Evolutionary conservation across 163 green algal species (phyloP).

Genomic region (Volvox carteri): DNA sequence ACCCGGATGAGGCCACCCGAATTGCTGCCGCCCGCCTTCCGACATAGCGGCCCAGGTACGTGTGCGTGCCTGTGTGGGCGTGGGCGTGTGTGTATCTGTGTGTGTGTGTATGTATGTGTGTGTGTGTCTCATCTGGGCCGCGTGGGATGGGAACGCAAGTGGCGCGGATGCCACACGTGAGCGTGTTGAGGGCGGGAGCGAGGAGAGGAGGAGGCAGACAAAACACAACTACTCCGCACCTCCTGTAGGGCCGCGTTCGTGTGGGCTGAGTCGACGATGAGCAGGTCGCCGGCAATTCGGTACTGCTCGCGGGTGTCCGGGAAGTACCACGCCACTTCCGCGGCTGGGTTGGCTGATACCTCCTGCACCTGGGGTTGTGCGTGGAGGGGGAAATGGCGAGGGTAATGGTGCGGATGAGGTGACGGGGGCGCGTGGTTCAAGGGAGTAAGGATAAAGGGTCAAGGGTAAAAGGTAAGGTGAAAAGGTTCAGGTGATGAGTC

Average conservation of each 20-base stretch:
- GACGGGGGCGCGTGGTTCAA: too few species aligned
- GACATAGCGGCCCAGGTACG: constrained; percentile 62
- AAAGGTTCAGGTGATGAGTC: too few species aligned
- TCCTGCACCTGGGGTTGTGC: constrained; percentile 67
- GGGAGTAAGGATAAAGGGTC: too few species aligned
- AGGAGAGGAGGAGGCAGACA: too few species aligned
- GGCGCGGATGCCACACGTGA: too few species aligned
- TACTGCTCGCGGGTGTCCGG: constrained; percentile 53
- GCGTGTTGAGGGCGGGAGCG: too few species aligned
- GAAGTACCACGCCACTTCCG: constrained; percentile 90
- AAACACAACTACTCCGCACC: constrained; percentile 12
- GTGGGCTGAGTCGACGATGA: background rate
- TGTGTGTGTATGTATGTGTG: background rate
- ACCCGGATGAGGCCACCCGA: constrained; percentile 72
- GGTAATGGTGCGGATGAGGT: too few species aligned
- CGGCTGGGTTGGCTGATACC: constrained; percentile 61
- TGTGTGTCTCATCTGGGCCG: background rate
- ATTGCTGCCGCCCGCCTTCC: constrained; percentile 68
- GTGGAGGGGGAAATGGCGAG: background rate
- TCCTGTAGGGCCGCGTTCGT: constrained; percentile 49
- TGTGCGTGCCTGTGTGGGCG: constrained; percentile 36
- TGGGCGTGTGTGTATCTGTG: background rate
- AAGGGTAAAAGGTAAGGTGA: too few species aligned
- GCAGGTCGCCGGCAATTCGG: constrained; percentile 8
- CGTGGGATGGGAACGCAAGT: too few species aligned